Percentiles rank a stretch among this genome's conserved stretches.
These are phyloP conservation scores for Friedmanniomyces simplex DNA, from an alignment of 495 filamentous ascomycete species.

Conservation along the genomic window DNA sequence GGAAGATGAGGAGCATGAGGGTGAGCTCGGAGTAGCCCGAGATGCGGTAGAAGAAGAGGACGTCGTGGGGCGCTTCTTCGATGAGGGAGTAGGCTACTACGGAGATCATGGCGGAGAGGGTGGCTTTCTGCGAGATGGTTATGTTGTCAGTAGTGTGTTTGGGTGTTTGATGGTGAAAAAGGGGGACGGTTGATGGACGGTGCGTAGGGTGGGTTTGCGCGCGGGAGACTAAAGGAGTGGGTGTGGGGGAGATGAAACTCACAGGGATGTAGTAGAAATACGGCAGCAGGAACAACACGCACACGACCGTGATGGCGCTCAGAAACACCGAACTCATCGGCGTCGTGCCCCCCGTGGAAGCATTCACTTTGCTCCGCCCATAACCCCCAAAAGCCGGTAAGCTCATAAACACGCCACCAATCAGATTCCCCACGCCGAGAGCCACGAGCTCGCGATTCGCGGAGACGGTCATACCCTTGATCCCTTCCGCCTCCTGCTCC, in stretches of 20 bases:
- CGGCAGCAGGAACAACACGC: conserved; percentile 70
- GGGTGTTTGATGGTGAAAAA: too few species aligned
- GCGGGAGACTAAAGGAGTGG: too few species aligned
- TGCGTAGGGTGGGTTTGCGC: too few species aligned
- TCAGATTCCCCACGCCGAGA: conserved; percentile 76
- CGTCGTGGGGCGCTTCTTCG: conserved; percentile 87
- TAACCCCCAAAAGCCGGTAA: conserved; percentile 95
- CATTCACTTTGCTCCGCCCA: conserved; percentile 90
- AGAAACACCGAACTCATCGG: conserved; percentile 86
- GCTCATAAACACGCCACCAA: conserved; percentile 83
- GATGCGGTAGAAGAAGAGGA: conserved; percentile 79
- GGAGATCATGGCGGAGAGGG: conserved; percentile 86
- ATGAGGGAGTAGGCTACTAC: conserved; percentile 91
- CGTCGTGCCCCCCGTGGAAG: conserved; percentile 78
- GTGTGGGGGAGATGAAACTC: conserved; percentile 28
- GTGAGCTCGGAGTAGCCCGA: conserved; percentile 73
- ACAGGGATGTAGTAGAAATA: conserved; percentile 93
- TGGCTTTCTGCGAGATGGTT: conserved; percentile 58
- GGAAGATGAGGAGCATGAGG: conserved; percentile 82
- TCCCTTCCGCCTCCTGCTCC: conserved; percentile 38
- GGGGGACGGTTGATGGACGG: too few species aligned
- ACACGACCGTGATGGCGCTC: conserved; percentile 67
- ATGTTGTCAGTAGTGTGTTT: too few species aligned
- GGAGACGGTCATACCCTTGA: conserved; percentile 69
- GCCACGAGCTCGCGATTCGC: conserved; percentile 92